Evolutionary conservation across 1,139 yeast species (phyloP), one percentile per base, ranked within the genome.

Genomic region (Schwanniomyces etchellsii): DNA sequence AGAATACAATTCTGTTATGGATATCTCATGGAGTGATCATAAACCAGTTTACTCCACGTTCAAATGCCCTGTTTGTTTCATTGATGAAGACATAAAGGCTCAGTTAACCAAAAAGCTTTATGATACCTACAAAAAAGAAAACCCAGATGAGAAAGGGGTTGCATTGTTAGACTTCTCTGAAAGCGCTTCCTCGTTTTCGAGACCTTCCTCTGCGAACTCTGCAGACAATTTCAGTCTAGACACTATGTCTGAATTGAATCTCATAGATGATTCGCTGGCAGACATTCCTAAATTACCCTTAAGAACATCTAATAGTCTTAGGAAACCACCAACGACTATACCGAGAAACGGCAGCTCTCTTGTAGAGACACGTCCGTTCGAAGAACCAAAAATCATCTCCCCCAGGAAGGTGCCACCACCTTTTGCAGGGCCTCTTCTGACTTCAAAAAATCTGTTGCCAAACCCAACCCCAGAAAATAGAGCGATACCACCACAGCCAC

Each of bases 1-100:
- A 37, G 75, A 74, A 30, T 83, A 83, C 47, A 70, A 74, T 35
- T 69, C 77, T 16, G 70, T 74, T 2, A 69, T 70, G 55, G 64
- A 62, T 11, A 57, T 85, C n/a, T 55, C 59, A 24, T 63, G 78
- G 24, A 86, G 96, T 36, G 98, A 91, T 48, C 98, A 91, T 51
- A 81, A 85, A 38, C 97, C 98, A 0, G 96, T 91, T 3, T 81
- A 73, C 50, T 88, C 93, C 3, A 72, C 84, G 1, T 86, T 80
- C 47, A 55, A 64, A 25, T 70, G 83, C n/a, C 66, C 58, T 28
- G 81, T 82, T 25, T 77, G 74, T 39, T 70, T 81, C 33, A 67
- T 86, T 20, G 80, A 86, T 40, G 55, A 53, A 20, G 44, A 37
- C 3, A 60, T 55, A 43, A 63, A 57, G 36, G 32, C 42, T 13